Percentiles rank a stretch among this genome's conserved stretches.
Conservation (phyloP, 176 grass and related monocot genomes). For the Hordeum vulgare region MorexV3_pseudomolecules_assembly NC_058520.1:124947138-124947637, state of each 20-base stretch:
- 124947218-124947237: neutral
- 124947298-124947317: slow-evolving; percentile 62
- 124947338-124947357: slow-evolving; percentile 83
- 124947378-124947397: slow-evolving; percentile 67
- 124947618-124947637: neutral
- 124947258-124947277: neutral
- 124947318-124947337: slow-evolving; percentile 84
- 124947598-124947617: neutral
- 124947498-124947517: neutral
- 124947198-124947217: neutral
- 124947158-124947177: neutral
- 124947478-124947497: slow-evolving; percentile 38
- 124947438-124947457: slow-evolving; percentile 87
- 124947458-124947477: slow-evolving; percentile 89
- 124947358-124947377: slow-evolving; percentile 42
- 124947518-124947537: neutral
- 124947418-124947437: slow-evolving; percentile 71
- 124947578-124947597: neutral
- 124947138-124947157: neutral
- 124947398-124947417: slow-evolving; percentile 69
- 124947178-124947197: neutral
- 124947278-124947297: neutral
- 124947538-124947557: neutral
- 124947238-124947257: neutral
- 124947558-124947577: neutral